Evolutionary conservation across 306 rosid genomes (phyloP), one percentile per base, ranked within the genome.

Genomic region (Vigna radiata): DNA sequence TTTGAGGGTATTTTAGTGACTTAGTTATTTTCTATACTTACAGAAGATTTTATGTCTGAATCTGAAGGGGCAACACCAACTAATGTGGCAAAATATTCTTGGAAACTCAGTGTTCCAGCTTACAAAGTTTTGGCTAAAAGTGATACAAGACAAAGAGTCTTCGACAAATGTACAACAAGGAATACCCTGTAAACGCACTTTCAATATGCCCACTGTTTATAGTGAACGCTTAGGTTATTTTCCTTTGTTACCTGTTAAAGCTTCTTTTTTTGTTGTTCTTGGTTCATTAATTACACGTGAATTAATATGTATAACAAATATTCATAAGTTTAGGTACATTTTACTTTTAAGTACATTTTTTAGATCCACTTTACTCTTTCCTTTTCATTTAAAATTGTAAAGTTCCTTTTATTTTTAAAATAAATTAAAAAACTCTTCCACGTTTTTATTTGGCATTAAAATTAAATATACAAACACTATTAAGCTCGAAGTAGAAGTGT

Each of bases 31-130:
- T 25, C 17, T 25, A 1, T 59, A 13, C 18, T 59, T 14, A 6
- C 4, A 14, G 65, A 59, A 27, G 39, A 59, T 59, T 59, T 58
- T 27, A 27, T 64, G 63, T 70, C 62, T 23, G 7, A 23, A 23
- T 76, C 53, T 63, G 41, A 31, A 63, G 59, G 63, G 48, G 13
- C 72, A 75, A 19, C 56, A 56, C 54, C 61, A 67, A 31, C 44
- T 39, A 55, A 76, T 65, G 17, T 36, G 55, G 41, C 21, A 75
- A 36, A 31, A 78, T 27, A 68, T 47, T 70, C 5, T 58, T 50
- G 46, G 56, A 63, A 58, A 19, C 37, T 58, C 6, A 59, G 46
- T 47, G 63, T 59, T 78, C 60, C 64, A 15, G 71, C 44, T 70
- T 29, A 31, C 27, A 18, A 70, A 64, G 8, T 37, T 64, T 14